phyloP scores from a whole-genome alignment of 2,329 filamentous ascomycete genomes.

The Colletotrichum melonis region DNA sequence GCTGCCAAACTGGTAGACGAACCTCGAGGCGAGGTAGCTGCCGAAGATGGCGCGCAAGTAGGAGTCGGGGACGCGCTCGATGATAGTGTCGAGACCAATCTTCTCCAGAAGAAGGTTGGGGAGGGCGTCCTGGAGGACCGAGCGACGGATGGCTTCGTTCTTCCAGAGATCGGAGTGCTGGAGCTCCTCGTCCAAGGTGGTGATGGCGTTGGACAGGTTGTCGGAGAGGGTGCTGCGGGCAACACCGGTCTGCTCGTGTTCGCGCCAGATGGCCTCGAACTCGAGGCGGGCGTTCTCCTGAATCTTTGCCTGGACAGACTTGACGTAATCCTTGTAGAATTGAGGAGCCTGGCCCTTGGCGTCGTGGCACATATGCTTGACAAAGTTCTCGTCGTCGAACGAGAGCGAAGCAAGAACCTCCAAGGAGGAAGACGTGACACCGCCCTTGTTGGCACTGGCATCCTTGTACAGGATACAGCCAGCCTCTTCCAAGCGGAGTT shows the following conservation, averaged over 20 bases:
- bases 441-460: constrained; percentile 97
- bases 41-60: constrained; percentile 97
- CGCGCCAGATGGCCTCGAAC: constrained; percentile 98
- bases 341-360: constrained; percentile 77
- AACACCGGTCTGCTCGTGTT: constrained; percentile 84
- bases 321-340: constrained; percentile 95
- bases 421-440: constrained; percentile 95
- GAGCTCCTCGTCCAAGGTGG: constrained; percentile 94
- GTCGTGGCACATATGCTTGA: constrained; percentile 93
- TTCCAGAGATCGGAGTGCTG: constrained; percentile 94
- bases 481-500: constrained; percentile 93
- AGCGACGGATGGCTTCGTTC: constrained; percentile 80
- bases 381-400: constrained; percentile 90
- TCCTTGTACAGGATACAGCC: constrained; percentile 97
- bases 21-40: constrained; percentile 92
- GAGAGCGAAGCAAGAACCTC: constrained; percentile 95
- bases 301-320: constrained; percentile 90
- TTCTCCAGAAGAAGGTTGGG: constrained; percentile 86
- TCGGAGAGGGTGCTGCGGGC: constrained; percentile 91
- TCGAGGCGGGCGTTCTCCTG: constrained; percentile 91
- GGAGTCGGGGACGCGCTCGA: constrained; percentile 87
- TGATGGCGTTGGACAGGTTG: constrained; percentile 90
- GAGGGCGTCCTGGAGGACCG: constrained; percentile 86
- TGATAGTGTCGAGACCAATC: constrained; percentile 90
- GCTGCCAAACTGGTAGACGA: constrained; percentile 96